phyloP scores from a whole-genome alignment of 2,329 filamentous ascomycete species.

The Dendrostoma leiphaemia region DNA sequence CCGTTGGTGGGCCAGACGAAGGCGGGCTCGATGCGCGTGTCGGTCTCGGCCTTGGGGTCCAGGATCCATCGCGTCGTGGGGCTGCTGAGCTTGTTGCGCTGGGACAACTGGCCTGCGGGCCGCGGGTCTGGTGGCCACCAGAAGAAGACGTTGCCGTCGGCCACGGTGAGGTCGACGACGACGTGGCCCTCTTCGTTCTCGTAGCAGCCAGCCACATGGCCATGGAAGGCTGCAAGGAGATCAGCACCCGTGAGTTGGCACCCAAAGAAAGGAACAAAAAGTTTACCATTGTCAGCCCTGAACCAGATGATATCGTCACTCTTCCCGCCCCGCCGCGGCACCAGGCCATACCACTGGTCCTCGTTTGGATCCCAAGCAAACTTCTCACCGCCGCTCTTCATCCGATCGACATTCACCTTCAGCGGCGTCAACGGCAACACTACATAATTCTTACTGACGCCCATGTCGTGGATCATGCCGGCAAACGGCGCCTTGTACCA shows the following conservation, averaged over 20 bases:
- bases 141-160: constrained; percentile 45
- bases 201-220: constrained; percentile 47
- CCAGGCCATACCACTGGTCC: constrained; percentile 54
- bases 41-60: constrained; percentile 33
- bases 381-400: constrained; percentile 46
- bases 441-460: constrained; percentile 45
- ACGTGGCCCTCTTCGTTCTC: constrained; percentile 45
- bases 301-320: constrained; percentile 53
- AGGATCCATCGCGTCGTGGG: constrained; percentile 40
- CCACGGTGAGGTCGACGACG: constrained; percentile 40
- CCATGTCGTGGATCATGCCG: constrained; percentile 53
- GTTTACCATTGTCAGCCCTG: constrained; percentile 47
- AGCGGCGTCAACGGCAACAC: constrained; percentile 47
- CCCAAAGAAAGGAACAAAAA: background rate
- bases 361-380: constrained; percentile 53
- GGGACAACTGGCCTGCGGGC: constrained; percentile 22
- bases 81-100: constrained; percentile 34
- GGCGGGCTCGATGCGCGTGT: constrained; percentile 35
- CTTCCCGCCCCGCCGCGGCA: constrained; percentile 47
- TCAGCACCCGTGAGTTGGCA: background rate
- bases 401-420: constrained; percentile 41
- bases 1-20: constrained; percentile 40
- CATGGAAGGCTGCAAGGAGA: constrained; percentile 37
- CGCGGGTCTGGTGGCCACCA: constrained; percentile 38
- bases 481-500: constrained; percentile 50